These are phyloP conservation scores for Trypanosoma congolense DNA, from an alignment of 208 protist species.

Conservation along the genomic window DNA sequence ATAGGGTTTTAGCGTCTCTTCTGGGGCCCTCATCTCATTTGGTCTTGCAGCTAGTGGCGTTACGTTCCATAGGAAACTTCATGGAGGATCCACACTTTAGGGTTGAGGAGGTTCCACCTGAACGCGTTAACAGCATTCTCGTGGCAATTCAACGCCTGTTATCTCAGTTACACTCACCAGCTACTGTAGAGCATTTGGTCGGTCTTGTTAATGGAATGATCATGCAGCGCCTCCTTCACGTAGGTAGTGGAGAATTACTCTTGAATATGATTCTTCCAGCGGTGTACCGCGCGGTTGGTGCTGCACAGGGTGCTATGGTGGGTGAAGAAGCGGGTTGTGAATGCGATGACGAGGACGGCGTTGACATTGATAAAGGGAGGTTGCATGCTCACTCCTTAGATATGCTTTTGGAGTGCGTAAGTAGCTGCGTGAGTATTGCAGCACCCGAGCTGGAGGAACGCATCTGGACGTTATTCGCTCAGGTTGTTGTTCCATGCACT, in stretches of 20 bases:
- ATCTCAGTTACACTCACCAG: slow-evolving; percentile 30
- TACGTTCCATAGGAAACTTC: slow-evolving; percentile 63
- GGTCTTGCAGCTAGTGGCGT: slow-evolving; percentile 48
- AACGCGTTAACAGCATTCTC: slow-evolving; percentile 42
- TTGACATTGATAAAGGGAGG: slow-evolving; percentile 22
- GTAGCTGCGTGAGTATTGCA: slow-evolving; percentile 27
- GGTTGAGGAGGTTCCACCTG: slow-evolving; percentile 35
- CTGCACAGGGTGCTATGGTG: neutral
- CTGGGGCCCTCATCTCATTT: slow-evolving; percentile 20
- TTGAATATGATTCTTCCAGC: slow-evolving; percentile 48
- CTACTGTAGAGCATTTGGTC: slow-evolving; percentile 38
- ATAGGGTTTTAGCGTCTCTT: slow-evolving; percentile 46
- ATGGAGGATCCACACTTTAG: slow-evolving; percentile 56
- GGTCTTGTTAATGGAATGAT: slow-evolving; percentile 55
- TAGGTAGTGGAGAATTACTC: slow-evolving; percentile 35
- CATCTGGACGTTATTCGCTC: slow-evolving; percentile 46
- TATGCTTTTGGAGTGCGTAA: slow-evolving; percentile 58
- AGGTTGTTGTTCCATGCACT: slow-evolving; percentile 58
- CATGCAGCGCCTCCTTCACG: slow-evolving; percentile 25
- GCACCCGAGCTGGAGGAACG: slow-evolving; percentile 12
- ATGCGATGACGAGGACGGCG: slow-evolving; percentile 13
- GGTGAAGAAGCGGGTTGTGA: slow-evolving; percentile 3
- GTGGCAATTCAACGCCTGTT: slow-evolving; percentile 43
- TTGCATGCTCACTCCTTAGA: slow-evolving; percentile 31
- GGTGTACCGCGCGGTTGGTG: slow-evolving; percentile 25